Conservation (phyloP, 2,329 filamentous ascomycete genomes). For the Magnaporthiopsis incrustans region DNA sequence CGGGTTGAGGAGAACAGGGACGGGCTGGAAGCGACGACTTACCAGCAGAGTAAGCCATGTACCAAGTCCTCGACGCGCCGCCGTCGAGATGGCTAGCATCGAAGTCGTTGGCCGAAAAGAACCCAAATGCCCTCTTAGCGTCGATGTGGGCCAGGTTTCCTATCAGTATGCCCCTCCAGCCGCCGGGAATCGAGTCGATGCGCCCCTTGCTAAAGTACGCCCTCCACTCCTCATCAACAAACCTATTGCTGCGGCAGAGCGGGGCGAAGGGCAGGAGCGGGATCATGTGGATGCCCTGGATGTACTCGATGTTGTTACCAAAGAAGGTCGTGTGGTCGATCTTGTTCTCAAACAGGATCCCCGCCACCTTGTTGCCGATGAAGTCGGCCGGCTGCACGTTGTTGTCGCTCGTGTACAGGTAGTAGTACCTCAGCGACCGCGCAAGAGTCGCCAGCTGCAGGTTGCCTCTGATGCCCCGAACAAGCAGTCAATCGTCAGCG, state of each 20-base stretch:
- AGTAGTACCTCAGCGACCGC: constrained; percentile 70
- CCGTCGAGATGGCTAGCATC: constrained; percentile 67
- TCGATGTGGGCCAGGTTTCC: constrained; percentile 76
- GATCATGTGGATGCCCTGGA: constrained; percentile 77
- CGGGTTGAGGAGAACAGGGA: no score
- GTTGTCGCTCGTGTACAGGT: constrained; percentile 68
- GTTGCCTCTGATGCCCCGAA: constrained; percentile 48
- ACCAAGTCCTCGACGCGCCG: constrained; percentile 79
- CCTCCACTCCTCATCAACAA: constrained; percentile 78
- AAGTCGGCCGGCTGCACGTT: constrained; percentile 65
- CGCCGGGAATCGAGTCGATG: constrained; percentile 57
- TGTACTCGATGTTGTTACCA: constrained; percentile 61
- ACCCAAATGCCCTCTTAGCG: constrained; percentile 59
- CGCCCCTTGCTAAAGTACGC: constrained; percentile 66
- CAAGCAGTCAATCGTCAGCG: constrained; percentile 7
- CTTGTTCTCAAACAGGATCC: constrained; percentile 88
- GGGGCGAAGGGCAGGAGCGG: constrained; percentile 62
- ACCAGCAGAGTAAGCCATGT: constrained; percentile 71
- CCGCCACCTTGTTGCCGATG: constrained; percentile 66
- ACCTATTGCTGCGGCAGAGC: constrained; percentile 56
- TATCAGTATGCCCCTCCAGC: constrained; percentile 81
- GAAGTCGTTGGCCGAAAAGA: constrained; percentile 63
- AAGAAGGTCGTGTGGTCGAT: constrained; percentile 91
- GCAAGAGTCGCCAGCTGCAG: constrained; percentile 75
- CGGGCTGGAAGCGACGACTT: constrained; percentile 25